phyloP scores from a whole-genome alignment of 495 filamentous ascomycete species.

The Penicillium flavigenum region DNA sequence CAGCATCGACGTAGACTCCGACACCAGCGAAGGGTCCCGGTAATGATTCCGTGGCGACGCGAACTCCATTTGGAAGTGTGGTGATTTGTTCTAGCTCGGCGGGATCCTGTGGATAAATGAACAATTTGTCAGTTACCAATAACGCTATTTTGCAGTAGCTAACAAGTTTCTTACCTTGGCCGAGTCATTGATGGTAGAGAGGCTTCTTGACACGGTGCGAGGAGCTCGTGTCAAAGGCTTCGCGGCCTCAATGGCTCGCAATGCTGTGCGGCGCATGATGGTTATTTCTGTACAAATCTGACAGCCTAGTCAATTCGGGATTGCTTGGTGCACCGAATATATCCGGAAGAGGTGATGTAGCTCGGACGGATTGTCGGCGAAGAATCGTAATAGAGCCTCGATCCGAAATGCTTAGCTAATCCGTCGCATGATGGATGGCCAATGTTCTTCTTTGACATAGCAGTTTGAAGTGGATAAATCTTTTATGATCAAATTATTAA shows the following conservation, averaged over 20 bases:
- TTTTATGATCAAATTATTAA: neutral
- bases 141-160: neutral
- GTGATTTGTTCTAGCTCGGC: conserved; percentile 86
- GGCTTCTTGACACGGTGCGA: conserved; percentile 43
- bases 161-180: conserved; percentile 35
- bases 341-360: conserved; percentile 18
- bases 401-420: conserved; percentile 27
- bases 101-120: conserved; percentile 63
- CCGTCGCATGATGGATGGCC: neutral
- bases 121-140: conserved; percentile 11
- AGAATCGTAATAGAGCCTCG: conserved; percentile 29
- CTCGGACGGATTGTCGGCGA: conserved; percentile 16
- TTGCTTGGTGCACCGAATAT: conserved; percentile 11
- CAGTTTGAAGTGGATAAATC: neutral
- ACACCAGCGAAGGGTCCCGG: conserved; percentile 94
- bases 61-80: conserved; percentile 86
- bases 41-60: conserved; percentile 92
- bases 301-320: conserved; percentile 1
- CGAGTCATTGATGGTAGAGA: conserved; percentile 41
- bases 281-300: conserved; percentile 9
- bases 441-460: neutral
- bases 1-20: conserved; percentile 95
- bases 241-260: conserved; percentile 46
- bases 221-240: conserved; percentile 42
- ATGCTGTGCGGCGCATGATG: conserved; percentile 48